Base-by-base conservation (phyloP, 2,329 filamentous ascomycete genomes). In the Ascochyta clinopodiicola region DNA sequence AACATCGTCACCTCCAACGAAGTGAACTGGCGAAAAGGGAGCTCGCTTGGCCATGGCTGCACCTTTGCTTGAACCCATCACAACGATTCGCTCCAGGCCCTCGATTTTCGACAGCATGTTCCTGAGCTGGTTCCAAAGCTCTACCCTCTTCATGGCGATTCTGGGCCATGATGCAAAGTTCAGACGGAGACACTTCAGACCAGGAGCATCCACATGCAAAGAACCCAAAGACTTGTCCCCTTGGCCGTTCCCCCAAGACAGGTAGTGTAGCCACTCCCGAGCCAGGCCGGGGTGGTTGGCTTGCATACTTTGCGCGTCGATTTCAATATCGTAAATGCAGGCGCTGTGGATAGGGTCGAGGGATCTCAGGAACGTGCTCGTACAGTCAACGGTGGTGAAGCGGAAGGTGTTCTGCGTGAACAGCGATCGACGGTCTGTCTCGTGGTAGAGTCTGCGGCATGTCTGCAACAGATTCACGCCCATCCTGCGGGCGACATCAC, bases 261-360 rank as follows among this genome's bases (percentile, higher is more conserved):
- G 64, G 56, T 77, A 76, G 12, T 72, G 69, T 8, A 73, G 45
- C 75, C 75, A 78, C 46, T 75, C 76, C 29, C 63, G 62, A 22
- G 62, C 66, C 15, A 69, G 47, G 1, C 56, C 55, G 2, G 65
- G 64, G 15, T 66, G 65, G 40, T 64, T 61, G 15, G 61, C 63
- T 44, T 68, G 52, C 5, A 76, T 61, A 25, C 63, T 62, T 10
- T 69, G 66, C 10, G 75, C 61, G 51, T 77, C 74, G 39, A 78
- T 65, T 35, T 77, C 74, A n/a, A 78, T 50, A 44, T 74, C 67
- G 2, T 62, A 60, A 4, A 78, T 60, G 19, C 60, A 57, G 3
- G 58, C 51, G 34, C 62, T 59, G 46, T 67, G 55, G 10, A 57
- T 44, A 6, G 60, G 38, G 6, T 65, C 64, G 6, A 75, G 51